Conservation (phyloP, 805 yeast genomes). For the Metschnikowia anglica region DNA sequence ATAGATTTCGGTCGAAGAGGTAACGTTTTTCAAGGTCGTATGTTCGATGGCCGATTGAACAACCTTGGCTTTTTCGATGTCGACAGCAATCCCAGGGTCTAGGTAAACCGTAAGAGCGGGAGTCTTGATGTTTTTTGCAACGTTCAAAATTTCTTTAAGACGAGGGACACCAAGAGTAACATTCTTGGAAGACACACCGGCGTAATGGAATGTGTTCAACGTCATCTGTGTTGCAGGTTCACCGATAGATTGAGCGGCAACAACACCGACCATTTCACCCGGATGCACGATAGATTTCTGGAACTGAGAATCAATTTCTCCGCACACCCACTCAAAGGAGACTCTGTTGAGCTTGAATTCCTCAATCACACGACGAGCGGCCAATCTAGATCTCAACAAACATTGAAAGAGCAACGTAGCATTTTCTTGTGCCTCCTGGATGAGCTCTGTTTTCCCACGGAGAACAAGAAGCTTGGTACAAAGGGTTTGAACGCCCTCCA, state of each 20-base stretch:
- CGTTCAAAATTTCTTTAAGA: slow-evolving; percentile 96
- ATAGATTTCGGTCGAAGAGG: slow-evolving; percentile 95
- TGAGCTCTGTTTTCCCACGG: slow-evolving; percentile 74
- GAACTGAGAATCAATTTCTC: slow-evolving; percentile 92
- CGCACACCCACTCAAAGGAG: slow-evolving; percentile 95
- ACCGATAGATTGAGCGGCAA: slow-evolving; percentile 97
- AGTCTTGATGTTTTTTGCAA: slow-evolving; percentile 98
- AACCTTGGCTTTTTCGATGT: slow-evolving; percentile 90
- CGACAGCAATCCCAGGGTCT: slow-evolving; percentile 73
- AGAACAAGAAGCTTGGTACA: slow-evolving; percentile 69
- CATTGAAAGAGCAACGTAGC: slow-evolving; percentile 90
- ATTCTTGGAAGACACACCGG: slow-evolving; percentile 99
- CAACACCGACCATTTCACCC: slow-evolving; percentile 98
- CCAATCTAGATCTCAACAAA: slow-evolving; percentile 86
- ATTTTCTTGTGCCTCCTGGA: slow-evolving; percentile 85
- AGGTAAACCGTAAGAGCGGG: slow-evolving; percentile 97
- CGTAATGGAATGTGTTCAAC: slow-evolving; percentile 88
- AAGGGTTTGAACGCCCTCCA: slow-evolving; percentile 66
- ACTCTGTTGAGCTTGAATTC: slow-evolving; percentile 81
- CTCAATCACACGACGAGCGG: slow-evolving; percentile 86
- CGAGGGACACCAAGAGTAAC: slow-evolving; percentile 99
- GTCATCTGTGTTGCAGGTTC: slow-evolving; percentile 99
- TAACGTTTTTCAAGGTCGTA: slow-evolving; percentile 89
- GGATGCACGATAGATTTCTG: slow-evolving; percentile 90
- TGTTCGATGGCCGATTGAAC: slow-evolving; percentile 97